Evolutionary conservation across 768 basidiomycete genomes (phyloP).

Genomic region (Mycena kentingensis): DNA sequence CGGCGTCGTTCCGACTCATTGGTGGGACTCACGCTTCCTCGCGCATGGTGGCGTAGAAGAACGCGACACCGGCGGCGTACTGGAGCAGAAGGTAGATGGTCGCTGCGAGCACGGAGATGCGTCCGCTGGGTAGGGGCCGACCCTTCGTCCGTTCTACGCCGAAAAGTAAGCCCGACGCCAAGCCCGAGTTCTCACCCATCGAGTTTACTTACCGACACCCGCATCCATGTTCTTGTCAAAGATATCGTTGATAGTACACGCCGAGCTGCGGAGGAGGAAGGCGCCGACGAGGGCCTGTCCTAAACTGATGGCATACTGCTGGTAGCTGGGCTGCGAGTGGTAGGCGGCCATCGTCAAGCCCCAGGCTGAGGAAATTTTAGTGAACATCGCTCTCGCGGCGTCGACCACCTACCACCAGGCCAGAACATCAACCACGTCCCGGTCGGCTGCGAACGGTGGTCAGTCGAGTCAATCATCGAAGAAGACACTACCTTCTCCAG

Average conservation of each 20-base stretch:
- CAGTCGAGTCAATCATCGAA: too few species aligned
- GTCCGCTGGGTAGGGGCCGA: slow-evolving; percentile 52
- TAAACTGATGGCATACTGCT: slow-evolving; percentile 34
- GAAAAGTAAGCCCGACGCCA: background rate
- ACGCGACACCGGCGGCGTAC: slow-evolving; percentile 40
- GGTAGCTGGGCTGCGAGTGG: slow-evolving; percentile 32
- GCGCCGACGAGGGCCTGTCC: slow-evolving; percentile 41
- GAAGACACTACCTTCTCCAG: too few species aligned
- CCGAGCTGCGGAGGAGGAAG: slow-evolving; percentile 48
- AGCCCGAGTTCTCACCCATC: background rate
- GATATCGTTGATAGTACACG: slow-evolving; percentile 59
- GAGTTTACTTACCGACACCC: slow-evolving; percentile 46
- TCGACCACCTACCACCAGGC: too few species aligned
- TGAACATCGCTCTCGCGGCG: too few species aligned
- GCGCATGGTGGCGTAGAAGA: slow-evolving; percentile 38
- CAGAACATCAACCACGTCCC: too few species aligned
- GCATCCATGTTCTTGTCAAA: slow-evolving; percentile 55
- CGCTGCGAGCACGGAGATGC: slow-evolving; percentile 46
- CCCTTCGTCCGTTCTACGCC: slow-evolving; percentile 47
- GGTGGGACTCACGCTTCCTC: slow-evolving; percentile 37
- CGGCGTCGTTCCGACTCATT: slow-evolving; percentile 2
- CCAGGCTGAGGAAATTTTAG: too few species aligned
- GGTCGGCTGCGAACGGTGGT: too few species aligned
- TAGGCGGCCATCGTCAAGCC: slow-evolving; percentile 54
- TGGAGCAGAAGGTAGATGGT: slow-evolving; percentile 42